phyloP scores from a whole-genome alignment of 306 rosid genomes.

The Vigna nakashimae region DNA sequence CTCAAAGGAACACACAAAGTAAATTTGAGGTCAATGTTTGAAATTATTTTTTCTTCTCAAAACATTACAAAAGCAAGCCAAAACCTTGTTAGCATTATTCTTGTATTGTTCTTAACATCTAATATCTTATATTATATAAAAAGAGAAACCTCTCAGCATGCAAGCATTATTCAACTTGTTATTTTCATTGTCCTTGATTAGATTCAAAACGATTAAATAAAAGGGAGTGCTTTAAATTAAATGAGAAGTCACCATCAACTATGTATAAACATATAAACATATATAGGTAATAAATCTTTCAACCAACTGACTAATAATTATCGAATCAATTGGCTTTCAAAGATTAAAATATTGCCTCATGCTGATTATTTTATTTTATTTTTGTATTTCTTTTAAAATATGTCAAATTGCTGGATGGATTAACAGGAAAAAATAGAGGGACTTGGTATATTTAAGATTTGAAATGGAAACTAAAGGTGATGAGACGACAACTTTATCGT shows the following conservation, averaged over 20 bases:
- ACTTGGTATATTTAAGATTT: not conserved
- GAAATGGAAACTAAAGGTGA: not conserved
- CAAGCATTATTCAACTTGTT: constrained; percentile 36
- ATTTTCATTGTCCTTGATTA: constrained; percentile 33
- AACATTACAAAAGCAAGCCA: not conserved
- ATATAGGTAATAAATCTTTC: constrained; percentile 44
- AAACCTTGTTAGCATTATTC: not conserved
- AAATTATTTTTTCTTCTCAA: constrained; percentile 10
- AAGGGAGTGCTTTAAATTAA: constrained; percentile 33
- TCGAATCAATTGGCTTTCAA: constrained; percentile 30
- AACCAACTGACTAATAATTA: constrained; percentile 46
- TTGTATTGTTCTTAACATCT: not conserved
- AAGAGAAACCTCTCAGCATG: constrained; percentile 21
- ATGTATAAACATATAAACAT: constrained; percentile 5
- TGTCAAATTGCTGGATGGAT: not conserved
- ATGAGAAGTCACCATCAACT: constrained; percentile 42
- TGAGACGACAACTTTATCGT: constrained; percentile 18
- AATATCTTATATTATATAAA: not conserved
- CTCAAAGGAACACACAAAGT: constrained; percentile 34
- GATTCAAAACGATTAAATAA: constrained; percentile 32
- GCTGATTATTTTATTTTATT: not conserved
- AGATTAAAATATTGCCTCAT: constrained; percentile 9
- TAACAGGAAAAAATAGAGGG: not conserved
- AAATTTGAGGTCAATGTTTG: constrained; percentile 2
- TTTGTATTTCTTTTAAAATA: constrained; percentile 3